Evolutionary conservation across 257 asterid species (phyloP).

Genomic region (Solanum lycopersicoides): DNA sequence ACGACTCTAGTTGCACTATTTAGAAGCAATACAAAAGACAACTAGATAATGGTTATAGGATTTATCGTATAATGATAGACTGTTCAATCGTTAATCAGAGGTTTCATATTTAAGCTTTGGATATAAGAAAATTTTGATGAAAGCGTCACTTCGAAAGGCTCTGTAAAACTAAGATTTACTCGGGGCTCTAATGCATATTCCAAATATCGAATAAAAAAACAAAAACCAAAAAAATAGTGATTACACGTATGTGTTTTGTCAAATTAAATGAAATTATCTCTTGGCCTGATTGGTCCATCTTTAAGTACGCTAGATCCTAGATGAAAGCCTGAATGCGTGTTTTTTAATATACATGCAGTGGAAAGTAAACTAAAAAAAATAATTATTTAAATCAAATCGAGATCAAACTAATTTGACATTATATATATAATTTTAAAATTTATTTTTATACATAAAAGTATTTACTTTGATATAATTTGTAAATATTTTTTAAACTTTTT

Average conservation of each 20-base stretch:
- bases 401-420: too few species aligned
- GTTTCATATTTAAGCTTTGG: accelerated
- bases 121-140: too few species aligned
- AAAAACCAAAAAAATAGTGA: too few species aligned
- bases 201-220: too few species aligned
- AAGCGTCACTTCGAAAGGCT: too few species aligned
- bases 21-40: neutral
- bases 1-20: neutral
- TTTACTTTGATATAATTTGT: too few species aligned
- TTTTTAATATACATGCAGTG: neutral
- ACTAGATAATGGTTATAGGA: neutral
- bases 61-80: too few species aligned
- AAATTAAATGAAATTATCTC: neutral
- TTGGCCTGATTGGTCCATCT: neutral
- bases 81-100: accelerated
- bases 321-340: neutral
- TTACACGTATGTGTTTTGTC: neutral
- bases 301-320: neutral
- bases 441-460: too few species aligned
- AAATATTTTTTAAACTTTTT: too few species aligned
- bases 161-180: accelerated
- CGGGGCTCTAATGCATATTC: accelerated
- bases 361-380: neutral
- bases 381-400: too few species aligned
- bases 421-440: too few species aligned